Evolutionary conservation across 306 rosid species (phyloP), one percentile per base, ranked within the genome.

Genomic region (Malus fusca): DNA sequence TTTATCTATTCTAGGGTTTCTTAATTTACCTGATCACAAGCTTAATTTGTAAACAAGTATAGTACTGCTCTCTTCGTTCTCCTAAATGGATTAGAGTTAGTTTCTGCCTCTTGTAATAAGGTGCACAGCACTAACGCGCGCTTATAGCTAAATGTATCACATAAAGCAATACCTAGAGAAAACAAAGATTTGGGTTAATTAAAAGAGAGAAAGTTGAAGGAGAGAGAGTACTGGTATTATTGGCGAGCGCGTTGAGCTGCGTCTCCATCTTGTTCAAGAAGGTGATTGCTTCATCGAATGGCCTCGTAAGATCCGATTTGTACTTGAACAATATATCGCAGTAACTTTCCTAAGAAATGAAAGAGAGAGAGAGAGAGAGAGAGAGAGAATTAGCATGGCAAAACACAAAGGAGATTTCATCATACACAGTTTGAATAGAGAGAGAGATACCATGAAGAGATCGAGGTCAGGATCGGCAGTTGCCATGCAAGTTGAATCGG

Each of bases 401-500:
- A 25, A 21, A 37, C 53, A 66, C 66, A 9, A 7, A 23, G 8
- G 19, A 67, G 9, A 8, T 51, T 51, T 51, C 21, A 51, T 51
- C 31, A 18, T 25, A 35, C 17, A 26, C 17, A 23, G 55, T 37
- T 8, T 67, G 21, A 63, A 66, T 8, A 37, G 18, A 14, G 19
- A 71, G 42, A 67, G 62, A 76, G 48, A 78, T 44, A 92, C 97
- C 97, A 92, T 92, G 88, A 92, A 92, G 5, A 73, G 72, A 64
- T 92, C 93, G 46, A 92, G 97, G 73, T 92, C 97, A 28, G 90
- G 96, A 86, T 92, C 93, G 61, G 87, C 72, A 71, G 78, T 59
- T 9, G 64, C 84, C 51, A 83, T 68, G 80, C 77, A 69, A 74
- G 74, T n/a, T 28, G 79, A 77, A 77, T 35, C 79, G 35, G 72